These are phyloP conservation scores for Daedaleopsis sinensis DNA, from an alignment of 768 basidiomycete genomes.

Conservation along the genomic window DNA sequence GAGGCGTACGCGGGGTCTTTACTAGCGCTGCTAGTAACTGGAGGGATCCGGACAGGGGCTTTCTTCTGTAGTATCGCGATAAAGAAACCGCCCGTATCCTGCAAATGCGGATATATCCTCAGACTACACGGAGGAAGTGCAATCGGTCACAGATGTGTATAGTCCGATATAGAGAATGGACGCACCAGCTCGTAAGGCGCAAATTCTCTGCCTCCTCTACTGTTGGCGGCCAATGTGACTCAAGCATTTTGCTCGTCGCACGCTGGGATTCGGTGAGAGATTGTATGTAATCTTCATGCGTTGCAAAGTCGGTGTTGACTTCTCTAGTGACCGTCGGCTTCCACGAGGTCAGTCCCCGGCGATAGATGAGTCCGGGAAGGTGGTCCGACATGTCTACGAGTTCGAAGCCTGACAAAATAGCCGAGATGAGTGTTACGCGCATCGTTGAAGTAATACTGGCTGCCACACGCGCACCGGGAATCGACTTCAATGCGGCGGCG, in stretches of 20 bases:
- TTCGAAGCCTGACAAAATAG: conserved; percentile 56
- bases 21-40: background rate
- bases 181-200: conserved; percentile 75
- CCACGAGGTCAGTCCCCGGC: conserved; percentile 81
- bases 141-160: too few species aligned
- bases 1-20: conserved; percentile 15
- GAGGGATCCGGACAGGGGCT: conserved; percentile 11
- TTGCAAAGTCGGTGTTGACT: conserved; percentile 52
- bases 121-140: conserved; percentile 50
- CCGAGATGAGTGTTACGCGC: conserved; percentile 1
- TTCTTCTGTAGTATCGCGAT: conserved; percentile 83
- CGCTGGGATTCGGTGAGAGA: conserved; percentile 51
- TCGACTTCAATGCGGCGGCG: conserved; percentile 74
- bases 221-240: conserved; percentile 80
- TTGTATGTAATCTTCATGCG: conserved; percentile 62
- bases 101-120: conserved; percentile 91
- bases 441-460: background rate
- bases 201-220: conserved; percentile 59
- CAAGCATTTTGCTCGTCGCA: conserved; percentile 61
- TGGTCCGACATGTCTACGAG: conserved; percentile 78
- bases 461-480: conserved; percentile 53
- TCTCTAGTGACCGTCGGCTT: conserved; percentile 65
- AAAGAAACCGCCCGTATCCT: conserved; percentile 97
- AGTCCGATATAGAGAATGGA: conserved; percentile 1
- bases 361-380: conserved; percentile 71